A percentile compares a stretch with the other conserved stretches of the same genome.
phyloP scores from a whole-genome alignment of 306 rosid species.

The Pachyrhizus erosus region DNA sequence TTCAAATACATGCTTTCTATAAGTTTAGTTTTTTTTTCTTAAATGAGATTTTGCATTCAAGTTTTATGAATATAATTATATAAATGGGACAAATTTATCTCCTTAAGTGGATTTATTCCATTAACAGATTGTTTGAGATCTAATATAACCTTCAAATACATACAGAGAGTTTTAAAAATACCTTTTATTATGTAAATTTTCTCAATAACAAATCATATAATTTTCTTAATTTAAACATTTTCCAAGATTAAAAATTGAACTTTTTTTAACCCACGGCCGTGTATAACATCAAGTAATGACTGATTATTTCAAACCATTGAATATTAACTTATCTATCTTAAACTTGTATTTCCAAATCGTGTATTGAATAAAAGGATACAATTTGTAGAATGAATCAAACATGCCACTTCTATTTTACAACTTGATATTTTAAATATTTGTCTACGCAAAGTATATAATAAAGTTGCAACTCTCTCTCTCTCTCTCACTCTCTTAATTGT shows the following conservation, averaged over 20 bases:
- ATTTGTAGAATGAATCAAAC: neutral
- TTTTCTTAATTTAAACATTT: neutral
- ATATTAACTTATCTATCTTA: neutral
- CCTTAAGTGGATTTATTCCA: neutral
- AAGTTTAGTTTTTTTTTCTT: neutral
- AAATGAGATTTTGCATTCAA: neutral
- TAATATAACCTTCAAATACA: neutral
- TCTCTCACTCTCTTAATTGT: too few relatives aligned
- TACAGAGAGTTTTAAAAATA: neutral
- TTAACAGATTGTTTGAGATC: neutral
- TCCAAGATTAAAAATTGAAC: neutral
- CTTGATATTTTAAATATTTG: neutral
- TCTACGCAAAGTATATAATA: neutral
- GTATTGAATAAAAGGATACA: neutral
- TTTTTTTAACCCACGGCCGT: neutral
- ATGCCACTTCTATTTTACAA: neutral
- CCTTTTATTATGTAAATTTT: neutral
- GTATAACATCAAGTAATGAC: neutral
- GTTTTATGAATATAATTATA: neutral
- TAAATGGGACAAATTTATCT: neutral
- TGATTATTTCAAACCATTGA: neutral
- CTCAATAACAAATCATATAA: neutral
- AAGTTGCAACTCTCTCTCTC: too few relatives aligned
- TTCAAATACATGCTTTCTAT: neutral
- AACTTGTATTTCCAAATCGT: neutral